A percentile compares a stretch with the other conserved stretches of the same genome.
These are phyloP conservation scores for Exophiala sideris DNA, from an alignment of 2,329 filamentous ascomycete genomes.

Conservation along the genomic window DNA sequence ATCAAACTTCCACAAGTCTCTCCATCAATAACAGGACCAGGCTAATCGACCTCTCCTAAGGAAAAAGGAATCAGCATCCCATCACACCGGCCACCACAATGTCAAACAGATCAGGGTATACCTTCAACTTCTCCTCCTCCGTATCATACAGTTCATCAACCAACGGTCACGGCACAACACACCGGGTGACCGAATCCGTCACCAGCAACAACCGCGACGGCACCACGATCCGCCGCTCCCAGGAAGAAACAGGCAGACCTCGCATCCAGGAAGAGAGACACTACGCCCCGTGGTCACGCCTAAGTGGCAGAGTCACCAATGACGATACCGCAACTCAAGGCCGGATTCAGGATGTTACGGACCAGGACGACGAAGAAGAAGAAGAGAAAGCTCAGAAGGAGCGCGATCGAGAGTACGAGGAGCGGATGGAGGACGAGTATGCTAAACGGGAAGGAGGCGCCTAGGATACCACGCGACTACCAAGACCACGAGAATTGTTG, in stretches of 20 bases:
- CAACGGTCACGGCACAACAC: background rate
- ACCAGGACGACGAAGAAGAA: conserved; percentile 13
- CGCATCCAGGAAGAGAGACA: conserved; percentile 12
- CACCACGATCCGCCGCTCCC: conserved; percentile 14
- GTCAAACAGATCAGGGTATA: too few species aligned
- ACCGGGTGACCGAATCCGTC: conserved; percentile 12
- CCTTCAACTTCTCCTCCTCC: conserved; percentile 6
- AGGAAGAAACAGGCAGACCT: conserved; percentile 15
- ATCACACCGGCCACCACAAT: too few species aligned
- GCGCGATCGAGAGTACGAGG: conserved; percentile 42
- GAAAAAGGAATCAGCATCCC: too few species aligned
- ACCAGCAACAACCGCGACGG: conserved; percentile 18
- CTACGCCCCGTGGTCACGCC: background rate
- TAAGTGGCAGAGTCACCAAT: background rate
- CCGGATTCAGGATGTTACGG: conserved; percentile 18
- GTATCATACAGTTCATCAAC: background rate
- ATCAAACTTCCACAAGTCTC: too few species aligned
- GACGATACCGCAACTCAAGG: background rate
- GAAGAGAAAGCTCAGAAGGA: conserved; percentile 38
- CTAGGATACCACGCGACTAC: conserved; percentile 20
- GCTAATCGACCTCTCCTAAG: too few species aligned
- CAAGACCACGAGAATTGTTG: conserved; percentile 20
- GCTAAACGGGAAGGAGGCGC: conserved; percentile 44
- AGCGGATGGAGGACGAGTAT: conserved; percentile 48
- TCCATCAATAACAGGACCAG: too few species aligned